A percentile compares a stretch with the other conserved stretches of the same genome.
Evolutionary conservation across 495 filamentous ascomycete species (phyloP).

Genomic region (Neurospora sp.): DNA sequence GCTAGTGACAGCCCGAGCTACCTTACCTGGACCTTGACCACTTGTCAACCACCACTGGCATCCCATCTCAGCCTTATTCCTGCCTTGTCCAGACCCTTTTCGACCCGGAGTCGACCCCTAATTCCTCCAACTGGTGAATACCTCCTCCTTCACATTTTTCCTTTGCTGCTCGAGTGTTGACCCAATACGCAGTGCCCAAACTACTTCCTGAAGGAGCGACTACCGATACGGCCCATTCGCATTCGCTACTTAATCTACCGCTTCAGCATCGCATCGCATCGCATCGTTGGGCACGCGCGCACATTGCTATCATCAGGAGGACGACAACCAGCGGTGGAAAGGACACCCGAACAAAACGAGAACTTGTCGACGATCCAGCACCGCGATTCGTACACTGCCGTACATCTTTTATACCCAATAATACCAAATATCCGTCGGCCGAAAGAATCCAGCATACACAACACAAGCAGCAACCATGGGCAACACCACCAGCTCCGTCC

Average conservation of each 20-base stretch:
- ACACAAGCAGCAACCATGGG: conserved; percentile 51
- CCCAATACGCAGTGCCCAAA: neutral
- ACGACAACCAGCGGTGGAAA: neutral
- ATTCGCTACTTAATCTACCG: neutral
- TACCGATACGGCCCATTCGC: neutral
- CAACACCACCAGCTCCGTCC: conserved; percentile 69
- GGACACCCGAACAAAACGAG: neutral
- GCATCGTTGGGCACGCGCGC: neutral
- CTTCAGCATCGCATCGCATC: neutral
- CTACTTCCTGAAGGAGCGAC: neutral
- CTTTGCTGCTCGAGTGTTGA: neutral
- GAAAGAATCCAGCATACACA: neutral
- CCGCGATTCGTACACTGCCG: neutral
- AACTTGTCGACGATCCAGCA: neutral
- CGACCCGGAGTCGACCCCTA: neutral
- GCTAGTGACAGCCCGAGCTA: neutral
- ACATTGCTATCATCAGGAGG: neutral
- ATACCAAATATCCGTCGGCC: neutral
- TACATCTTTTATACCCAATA: neutral
- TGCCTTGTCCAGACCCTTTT: neutral
- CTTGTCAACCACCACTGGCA: neutral
- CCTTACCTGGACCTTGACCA: neutral
- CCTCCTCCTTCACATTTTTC: neutral
- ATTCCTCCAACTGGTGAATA: neutral
- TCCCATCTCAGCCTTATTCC: neutral